These are phyloP conservation scores for Erodium trifolium DNA, from an alignment of 441 rosid genomes.

Conservation along the genomic window DNA sequence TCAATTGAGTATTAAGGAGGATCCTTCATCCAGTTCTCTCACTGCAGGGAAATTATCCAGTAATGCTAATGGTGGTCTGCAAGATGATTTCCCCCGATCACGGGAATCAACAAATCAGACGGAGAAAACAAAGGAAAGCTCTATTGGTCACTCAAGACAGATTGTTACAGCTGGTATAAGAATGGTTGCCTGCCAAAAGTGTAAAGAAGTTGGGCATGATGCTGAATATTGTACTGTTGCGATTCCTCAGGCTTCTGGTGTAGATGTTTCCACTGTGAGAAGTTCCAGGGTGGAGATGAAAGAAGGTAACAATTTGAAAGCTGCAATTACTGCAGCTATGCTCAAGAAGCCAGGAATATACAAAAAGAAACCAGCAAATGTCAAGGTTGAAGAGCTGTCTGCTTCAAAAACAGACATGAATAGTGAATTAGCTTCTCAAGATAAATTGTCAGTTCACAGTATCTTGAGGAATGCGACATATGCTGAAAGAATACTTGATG, in stretches of 20 bases:
- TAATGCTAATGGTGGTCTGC: constrained; percentile 36
- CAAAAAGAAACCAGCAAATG: constrained; percentile 51
- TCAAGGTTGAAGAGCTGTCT: constrained; percentile 39
- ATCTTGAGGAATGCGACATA: constrained; percentile 32
- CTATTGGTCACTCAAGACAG: constrained; percentile 40
- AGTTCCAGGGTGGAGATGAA: constrained; percentile 37
- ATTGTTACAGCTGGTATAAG: constrained; percentile 32
- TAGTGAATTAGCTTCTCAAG: constrained; percentile 39
- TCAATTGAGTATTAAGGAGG: constrained; percentile 52
- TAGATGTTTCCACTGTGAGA: constrained; percentile 43
- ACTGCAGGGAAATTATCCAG: too few species aligned
- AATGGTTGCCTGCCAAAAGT: constrained; percentile 36
- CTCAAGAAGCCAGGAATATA: constrained; percentile 63
- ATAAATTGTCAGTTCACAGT: constrained; percentile 38
- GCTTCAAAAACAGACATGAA: constrained; percentile 30
- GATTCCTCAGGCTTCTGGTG: constrained; percentile 34
- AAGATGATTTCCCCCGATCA: constrained; percentile 44
- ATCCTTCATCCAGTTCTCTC: constrained; percentile 33
- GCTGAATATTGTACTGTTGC: constrained; percentile 39
- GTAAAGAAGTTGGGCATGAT: constrained; percentile 54
- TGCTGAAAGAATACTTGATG: constrained; percentile 42
- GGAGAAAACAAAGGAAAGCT: constrained; percentile 48
- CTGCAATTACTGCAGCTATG: constrained; percentile 76
- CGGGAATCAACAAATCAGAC: constrained; percentile 44
- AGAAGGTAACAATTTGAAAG: constrained; percentile 55